Evolutionary conservation across 2,329 filamentous ascomycete genomes (phyloP).

Genomic region (Huntiella decipiens): DNA sequence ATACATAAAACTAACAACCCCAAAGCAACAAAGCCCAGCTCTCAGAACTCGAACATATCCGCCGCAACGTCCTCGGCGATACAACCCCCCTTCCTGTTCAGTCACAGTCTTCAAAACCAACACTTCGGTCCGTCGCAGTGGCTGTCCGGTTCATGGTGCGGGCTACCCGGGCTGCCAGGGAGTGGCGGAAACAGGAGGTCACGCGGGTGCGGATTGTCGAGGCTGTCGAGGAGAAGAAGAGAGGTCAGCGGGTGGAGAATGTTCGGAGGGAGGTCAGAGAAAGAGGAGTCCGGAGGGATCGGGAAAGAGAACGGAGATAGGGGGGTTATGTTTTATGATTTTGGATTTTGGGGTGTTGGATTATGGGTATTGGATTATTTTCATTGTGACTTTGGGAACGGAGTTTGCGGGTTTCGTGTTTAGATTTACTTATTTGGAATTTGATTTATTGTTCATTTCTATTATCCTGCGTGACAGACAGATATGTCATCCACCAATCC

Average conservation of each 20-base stretch:
- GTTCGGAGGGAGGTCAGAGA: not conserved
- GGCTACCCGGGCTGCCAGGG: conserved; percentile 25
- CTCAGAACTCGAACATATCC: conserved; percentile 67
- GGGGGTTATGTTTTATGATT: not conserved
- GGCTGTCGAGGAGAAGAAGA: conserved; percentile 28
- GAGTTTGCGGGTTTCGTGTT: conserved; percentile 2
- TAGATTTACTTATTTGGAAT: conserved; percentile 10
- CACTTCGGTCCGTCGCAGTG: conserved; percentile 25
- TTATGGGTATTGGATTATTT: not conserved
- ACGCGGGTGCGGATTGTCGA: conserved; percentile 29
- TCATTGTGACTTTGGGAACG: not conserved
- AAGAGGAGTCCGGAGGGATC: not conserved
- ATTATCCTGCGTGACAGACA: not conserved
- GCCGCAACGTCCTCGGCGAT: conserved; percentile 22
- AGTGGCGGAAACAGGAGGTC: conserved; percentile 33
- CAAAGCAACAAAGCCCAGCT: conserved; percentile 85
- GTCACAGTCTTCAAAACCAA: conserved; percentile 6
- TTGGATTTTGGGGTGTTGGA: not conserved
- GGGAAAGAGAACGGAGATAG: not conserved
- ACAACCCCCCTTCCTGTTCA: conserved; percentile 16
- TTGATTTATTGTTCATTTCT: not conserved
- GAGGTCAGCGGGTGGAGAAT: conserved; percentile 23
- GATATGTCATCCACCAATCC: not conserved
- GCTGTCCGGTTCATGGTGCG: conserved; percentile 35
- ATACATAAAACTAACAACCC: conserved; percentile 3